A percentile compares a stretch with the other conserved stretches of the same genome.
Evolutionary conservation across 352 stramenopile species (phyloP).

Genomic region (Globisporangium yorkense): DNA sequence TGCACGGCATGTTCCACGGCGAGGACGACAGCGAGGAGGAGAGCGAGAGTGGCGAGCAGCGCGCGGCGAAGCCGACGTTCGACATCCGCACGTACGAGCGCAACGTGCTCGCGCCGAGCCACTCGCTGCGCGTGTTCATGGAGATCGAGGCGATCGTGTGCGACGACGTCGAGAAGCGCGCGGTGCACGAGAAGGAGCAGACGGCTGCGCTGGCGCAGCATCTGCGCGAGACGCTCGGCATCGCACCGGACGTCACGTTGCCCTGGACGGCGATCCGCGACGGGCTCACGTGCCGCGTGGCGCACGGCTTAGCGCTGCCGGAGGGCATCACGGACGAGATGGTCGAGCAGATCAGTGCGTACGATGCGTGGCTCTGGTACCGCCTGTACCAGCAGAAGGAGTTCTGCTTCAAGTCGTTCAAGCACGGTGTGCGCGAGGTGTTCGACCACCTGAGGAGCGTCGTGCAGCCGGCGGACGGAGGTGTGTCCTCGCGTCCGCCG

Average conservation of each 20-base stretch:
- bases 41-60: neutral
- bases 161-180: conserved; percentile 37
- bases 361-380: conserved; percentile 83
- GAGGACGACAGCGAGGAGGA: conserved; percentile 8
- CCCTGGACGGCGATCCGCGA: conserved; percentile 75
- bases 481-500: conserved; percentile 14
- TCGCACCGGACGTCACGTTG: conserved; percentile 39
- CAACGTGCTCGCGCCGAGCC: conserved; percentile 55
- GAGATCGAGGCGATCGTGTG: conserved; percentile 60
- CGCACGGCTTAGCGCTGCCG: conserved; percentile 55
- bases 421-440: conserved; percentile 52
- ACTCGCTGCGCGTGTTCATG: conserved; percentile 63
- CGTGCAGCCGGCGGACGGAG: conserved; percentile 10
- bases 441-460: conserved; percentile 47
- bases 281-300: conserved; percentile 51
- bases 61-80: conserved; percentile 27
- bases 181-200: conserved; percentile 21
- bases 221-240: conserved; percentile 34
- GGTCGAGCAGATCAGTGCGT: conserved; percentile 47
- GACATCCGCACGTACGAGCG: conserved; percentile 54
- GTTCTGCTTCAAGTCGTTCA: conserved; percentile 59
- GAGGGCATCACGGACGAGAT: conserved; percentile 61
- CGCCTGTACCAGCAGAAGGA: conserved; percentile 54
- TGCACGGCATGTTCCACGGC: conserved; percentile 65
- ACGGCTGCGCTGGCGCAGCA: conserved; percentile 30